Evolutionary conservation across 2,329 filamentous ascomycete species (phyloP), one percentile per base, ranked within the genome.

Genomic region (Penicillium sp.): DNA sequence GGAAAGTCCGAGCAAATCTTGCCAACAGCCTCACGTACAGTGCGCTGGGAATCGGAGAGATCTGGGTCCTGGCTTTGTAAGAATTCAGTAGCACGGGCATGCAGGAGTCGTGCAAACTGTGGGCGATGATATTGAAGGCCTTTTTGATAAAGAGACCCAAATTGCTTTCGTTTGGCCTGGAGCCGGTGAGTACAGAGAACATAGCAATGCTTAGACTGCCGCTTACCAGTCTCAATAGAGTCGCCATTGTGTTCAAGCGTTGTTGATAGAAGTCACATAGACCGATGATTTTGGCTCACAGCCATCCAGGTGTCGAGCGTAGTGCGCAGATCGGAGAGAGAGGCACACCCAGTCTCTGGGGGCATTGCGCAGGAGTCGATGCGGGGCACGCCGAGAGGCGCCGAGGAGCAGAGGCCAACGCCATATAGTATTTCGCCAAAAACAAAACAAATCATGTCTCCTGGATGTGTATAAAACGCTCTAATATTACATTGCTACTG

Each of bases 1-100:
- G 72, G 64, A 52, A 74, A 79, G 21, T 67, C 60, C 10, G 69
- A 61, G 59, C 74, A 77, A 37, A 79, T 74, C 48, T 75, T 77
- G 18, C 68, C 56, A 33, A 79, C 75, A 3, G 74, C 68, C 46
- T 75, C 71, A 29, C 76, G 74, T 5, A 80, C 74, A 15, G 56
- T 62, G 36, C 46, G 48, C 27, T 65, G 61, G 1, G 56, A 61
- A 7, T 62, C 61, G 32, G 54, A 62, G 12, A 54, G 46, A 32
- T 60, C 55, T 3, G 52, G 26, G 36, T 54, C 53, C 10, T 60
- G 51, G 39, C 17, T 60, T 48, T 51, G 63, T 42, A 63, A 51
- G 24, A 54, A 64, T 12, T 62, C 56, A 17, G 59, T 62, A 7
- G 60, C 64, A 32, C 56, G 55, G n/a, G 58, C 51, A 40, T 61